These are phyloP conservation scores for Penicillium brevicompactum DNA, from an alignment of 2,329 filamentous ascomycete species.

Conservation along the genomic window DNA sequence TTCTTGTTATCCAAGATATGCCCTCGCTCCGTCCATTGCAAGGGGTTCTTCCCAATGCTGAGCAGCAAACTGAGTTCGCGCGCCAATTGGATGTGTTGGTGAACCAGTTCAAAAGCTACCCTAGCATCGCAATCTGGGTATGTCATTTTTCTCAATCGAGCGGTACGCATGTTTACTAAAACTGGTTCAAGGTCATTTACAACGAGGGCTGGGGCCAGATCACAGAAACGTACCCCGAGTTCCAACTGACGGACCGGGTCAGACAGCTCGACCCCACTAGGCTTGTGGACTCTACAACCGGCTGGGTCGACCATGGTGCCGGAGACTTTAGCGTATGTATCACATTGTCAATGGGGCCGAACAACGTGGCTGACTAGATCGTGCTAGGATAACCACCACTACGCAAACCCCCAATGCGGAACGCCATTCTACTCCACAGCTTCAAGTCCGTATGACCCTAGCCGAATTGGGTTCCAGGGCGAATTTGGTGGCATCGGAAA, in stretches of 20 bases:
- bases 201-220: slow-evolving; percentile 73
- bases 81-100: slow-evolving; percentile 65
- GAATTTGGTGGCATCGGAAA: slow-evolving; percentile 72
- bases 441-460: slow-evolving; percentile 59
- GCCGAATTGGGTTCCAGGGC: slow-evolving; percentile 68
- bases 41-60: slow-evolving; percentile 40
- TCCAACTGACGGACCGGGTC: slow-evolving; percentile 57
- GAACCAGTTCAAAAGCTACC: slow-evolving; percentile 64
- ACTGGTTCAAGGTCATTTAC: slow-evolving; percentile 60
- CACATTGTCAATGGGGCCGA: neutral
- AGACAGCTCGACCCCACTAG: slow-evolving; percentile 63
- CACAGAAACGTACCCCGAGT: slow-evolving; percentile 56
- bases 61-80: slow-evolving; percentile 65
- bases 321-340: slow-evolving; percentile 59
- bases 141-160: slow-evolving; percentile 11
- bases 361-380: neutral
- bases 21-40: slow-evolving; percentile 57
- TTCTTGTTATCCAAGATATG: slow-evolving; percentile 74
- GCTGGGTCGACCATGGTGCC: slow-evolving; percentile 69
- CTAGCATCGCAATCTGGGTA: slow-evolving; percentile 67
- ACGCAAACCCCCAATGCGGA: slow-evolving; percentile 71
- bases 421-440: slow-evolving; percentile 65
- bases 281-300: slow-evolving; percentile 63
- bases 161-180: neutral
- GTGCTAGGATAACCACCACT: slow-evolving; percentile 67